These are phyloP conservation scores for Hypomyces rosellus DNA, from an alignment of 2,329 filamentous ascomycete species.

Conservation along the genomic window DNA sequence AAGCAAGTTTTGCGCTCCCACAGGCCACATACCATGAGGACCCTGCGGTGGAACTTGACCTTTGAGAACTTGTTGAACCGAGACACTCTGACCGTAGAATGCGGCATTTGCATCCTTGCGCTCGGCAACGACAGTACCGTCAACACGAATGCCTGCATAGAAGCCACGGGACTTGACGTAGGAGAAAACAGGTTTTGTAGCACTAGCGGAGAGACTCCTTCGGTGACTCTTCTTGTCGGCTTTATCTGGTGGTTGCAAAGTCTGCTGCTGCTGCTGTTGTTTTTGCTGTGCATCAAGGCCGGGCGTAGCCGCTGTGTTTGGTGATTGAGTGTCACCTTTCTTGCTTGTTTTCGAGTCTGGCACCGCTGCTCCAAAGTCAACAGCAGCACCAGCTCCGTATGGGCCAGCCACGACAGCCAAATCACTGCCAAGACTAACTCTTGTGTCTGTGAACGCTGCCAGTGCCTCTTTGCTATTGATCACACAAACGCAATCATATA, in stretches of 20 bases:
- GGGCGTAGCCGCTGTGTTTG: background rate
- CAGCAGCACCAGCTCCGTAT: slow-evolving; percentile 63
- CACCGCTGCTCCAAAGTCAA: slow-evolving; percentile 49
- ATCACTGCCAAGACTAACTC: slow-evolving; percentile 73
- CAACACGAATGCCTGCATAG: slow-evolving; percentile 79
- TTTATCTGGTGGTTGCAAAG: slow-evolving; percentile 19
- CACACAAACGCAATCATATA: slow-evolving; percentile 83
- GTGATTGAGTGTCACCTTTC: background rate
- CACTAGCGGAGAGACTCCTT: slow-evolving; percentile 24
- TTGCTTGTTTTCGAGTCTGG: slow-evolving; percentile 8
- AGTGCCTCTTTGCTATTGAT: slow-evolving; percentile 75
- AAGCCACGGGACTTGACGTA: slow-evolving; percentile 88
- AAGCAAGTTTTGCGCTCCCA: slow-evolving; percentile 24
- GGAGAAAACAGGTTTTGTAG: slow-evolving; percentile 41
- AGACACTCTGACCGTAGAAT: slow-evolving; percentile 65
- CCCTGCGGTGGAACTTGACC: slow-evolving; percentile 28
- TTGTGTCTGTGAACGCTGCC: slow-evolving; percentile 67
- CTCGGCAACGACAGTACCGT: slow-evolving; percentile 81
- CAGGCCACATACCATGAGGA: slow-evolving; percentile 25
- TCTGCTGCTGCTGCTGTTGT: slow-evolving; percentile 1
- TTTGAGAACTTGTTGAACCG: slow-evolving; percentile 42
- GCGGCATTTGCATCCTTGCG: slow-evolving; percentile 81
- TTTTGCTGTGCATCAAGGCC: background rate
- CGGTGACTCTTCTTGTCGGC: slow-evolving; percentile 22
- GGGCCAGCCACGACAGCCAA: slow-evolving; percentile 66